Evolutionary conservation across 1,284 basidiomycete species (phyloP).

Genomic region (Melanopsichium pennsylvanicum): DNA sequence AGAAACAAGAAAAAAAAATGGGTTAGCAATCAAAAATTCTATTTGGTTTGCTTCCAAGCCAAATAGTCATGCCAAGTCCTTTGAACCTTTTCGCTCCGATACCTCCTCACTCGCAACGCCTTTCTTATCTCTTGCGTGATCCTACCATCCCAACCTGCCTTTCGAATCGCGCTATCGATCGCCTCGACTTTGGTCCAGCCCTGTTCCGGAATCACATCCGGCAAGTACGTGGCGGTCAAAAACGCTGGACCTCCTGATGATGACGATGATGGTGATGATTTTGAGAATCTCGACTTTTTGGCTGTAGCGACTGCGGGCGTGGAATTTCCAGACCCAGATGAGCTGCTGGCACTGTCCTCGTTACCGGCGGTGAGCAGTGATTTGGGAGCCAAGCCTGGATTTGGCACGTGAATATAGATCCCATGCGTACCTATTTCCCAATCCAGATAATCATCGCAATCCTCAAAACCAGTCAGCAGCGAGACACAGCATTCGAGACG

Average conservation of each 20-base stretch:
- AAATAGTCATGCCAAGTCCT: slow-evolving; percentile 78
- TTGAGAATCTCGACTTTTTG: slow-evolving; percentile 8
- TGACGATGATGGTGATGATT: background rate
- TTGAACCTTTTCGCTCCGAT: slow-evolving; percentile 80
- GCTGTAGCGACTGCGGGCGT: slow-evolving; percentile 19
- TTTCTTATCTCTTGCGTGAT: slow-evolving; percentile 84
- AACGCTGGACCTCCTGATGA: no score
- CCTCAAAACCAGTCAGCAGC: slow-evolving; percentile 89
- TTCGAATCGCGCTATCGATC: slow-evolving; percentile 86
- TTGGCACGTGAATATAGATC: slow-evolving; percentile 85
- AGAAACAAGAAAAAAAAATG: background rate
- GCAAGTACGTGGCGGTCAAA: slow-evolving; percentile 91
- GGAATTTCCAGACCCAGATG: slow-evolving; percentile 69
- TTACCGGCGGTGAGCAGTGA: slow-evolving; percentile 64
- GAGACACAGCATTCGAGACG: slow-evolving; percentile 88
- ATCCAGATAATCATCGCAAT: slow-evolving; percentile 82
- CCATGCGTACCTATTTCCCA: slow-evolving; percentile 93
- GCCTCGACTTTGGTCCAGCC: slow-evolving; percentile 91
- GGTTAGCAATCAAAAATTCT: background rate
- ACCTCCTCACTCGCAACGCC: slow-evolving; percentile 80
- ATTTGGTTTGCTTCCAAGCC: slow-evolving; percentile 26
- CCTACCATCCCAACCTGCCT: slow-evolving; percentile 81
- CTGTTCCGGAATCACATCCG: slow-evolving; percentile 88
- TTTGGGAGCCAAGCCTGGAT: slow-evolving; percentile 73
- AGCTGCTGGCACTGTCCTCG: slow-evolving; percentile 71